Base-by-base conservation (phyloP, 306 rosid genomes). In the Acacia acuminata region DNA sequence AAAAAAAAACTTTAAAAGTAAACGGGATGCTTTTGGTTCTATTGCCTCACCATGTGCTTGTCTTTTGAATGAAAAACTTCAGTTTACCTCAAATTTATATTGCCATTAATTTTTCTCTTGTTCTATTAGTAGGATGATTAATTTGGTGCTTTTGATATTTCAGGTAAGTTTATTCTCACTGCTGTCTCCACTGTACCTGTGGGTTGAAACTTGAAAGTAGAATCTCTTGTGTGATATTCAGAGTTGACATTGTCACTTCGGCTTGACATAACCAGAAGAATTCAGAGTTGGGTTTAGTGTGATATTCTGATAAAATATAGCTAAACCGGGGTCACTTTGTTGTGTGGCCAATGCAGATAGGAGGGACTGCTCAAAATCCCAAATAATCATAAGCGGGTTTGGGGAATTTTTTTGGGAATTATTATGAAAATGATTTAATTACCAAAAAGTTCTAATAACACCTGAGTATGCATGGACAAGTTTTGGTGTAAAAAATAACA, bases 321-420 rank as follows among this genome's bases (percentile, higher is more conserved):
- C 94, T 87, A 90, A 94, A 86, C 92, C 94, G 99, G 99, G 98
- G 93, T 94, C 98, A 12, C 97, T 96, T 82, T 96, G 98, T 91
- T 96, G 97, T 92, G 98, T 96, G 97, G 98, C 98, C 87, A 91
- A 85, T 86, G 86, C 99, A 4, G 90, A 89, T 85, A 92, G 93
- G 85, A 79, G 94, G 94, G 98, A 94, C 70, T 96, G 99, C 96
- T 94, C 99, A 10, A 34, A 27, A 27, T 27, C 30, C 30, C 30
- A 0, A 27, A 27, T 27, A 27, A 27, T 27, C 30, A 27, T 27
- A 1, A 27, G 1, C 30, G 30, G 30, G 30, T 0, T 27, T 27
- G 0, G 30, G 30, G 30, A 1, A 27, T 27, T 27, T 27, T 27
- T 27, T 27, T 27, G 30, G 30, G 30, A 27, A 27, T 27, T 27